Base-by-base conservation (phyloP, 1,284 basidiomycete genomes). In the Entoloma clypeatum region DNA sequence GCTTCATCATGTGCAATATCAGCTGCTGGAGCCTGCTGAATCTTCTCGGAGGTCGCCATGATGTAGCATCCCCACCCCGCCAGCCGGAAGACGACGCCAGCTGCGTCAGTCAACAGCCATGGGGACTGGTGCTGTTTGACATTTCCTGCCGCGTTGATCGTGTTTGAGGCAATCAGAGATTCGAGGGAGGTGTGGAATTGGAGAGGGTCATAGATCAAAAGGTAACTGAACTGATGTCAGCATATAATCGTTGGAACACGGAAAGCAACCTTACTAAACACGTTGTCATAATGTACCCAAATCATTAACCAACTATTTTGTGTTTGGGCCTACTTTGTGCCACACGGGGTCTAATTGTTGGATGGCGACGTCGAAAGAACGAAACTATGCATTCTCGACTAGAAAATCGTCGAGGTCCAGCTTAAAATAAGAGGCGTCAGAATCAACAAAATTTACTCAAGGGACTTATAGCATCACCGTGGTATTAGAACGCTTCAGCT, bases 381-480 rank as follows among this genome's bases (percentile, higher is more conserved):
- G 79, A 64, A 98, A 98, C 54, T 99, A 93, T 0, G 92, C 91
- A 53, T 91, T 95, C 56, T 97, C 91, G 33, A 98, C 78, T 4
- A 80, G 93, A 44, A 97, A 72, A 51, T 98, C 93, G 50, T 99
- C 96, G 7, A 97, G 72, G 45, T 99, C 95, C 10, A 97, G 79
- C 86, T 97, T 63, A 16, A 30, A 16, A n/a, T n/a, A n/a, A n/a
- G n/a, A n/a, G n/a, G n/a, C 5, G 25, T 25, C 8, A 7, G n/a
- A 5, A 41, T 25, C 34, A 30, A 30, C 48, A 31, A 11, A 32
- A 4, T 21, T 36, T 4, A 29, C 6, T 28, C 18, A 9, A 10
- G 13, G 5, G 3, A 19, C 5, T 11, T 19, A 29, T 35, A 18
- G 14, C 26, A 23, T 14, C n/a, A 92, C 93, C 39, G 80, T 75